Conservation (phyloP, 805 yeast genomes). For the Candida krabiensis region DNA sequence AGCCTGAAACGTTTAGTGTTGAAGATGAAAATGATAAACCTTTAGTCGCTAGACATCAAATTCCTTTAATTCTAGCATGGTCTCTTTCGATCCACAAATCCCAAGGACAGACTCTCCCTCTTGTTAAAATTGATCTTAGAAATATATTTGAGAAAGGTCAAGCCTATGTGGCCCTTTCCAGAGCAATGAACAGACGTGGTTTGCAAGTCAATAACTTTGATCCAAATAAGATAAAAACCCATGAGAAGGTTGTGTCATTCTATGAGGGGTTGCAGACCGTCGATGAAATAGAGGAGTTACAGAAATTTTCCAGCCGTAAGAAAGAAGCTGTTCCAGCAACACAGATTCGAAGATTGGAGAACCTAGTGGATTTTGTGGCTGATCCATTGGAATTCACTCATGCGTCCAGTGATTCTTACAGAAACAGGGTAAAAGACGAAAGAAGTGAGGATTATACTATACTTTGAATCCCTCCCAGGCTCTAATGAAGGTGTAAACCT, state of each 20-base stretch:
- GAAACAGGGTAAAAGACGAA: slow-evolving; percentile 2
- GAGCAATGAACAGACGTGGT: slow-evolving; percentile 79
- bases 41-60: slow-evolving; percentile 70
- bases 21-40: slow-evolving; percentile 72
- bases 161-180: slow-evolving; percentile 90
- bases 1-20: slow-evolving; percentile 78
- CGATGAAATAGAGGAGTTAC: slow-evolving; percentile 26
- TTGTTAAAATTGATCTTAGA: slow-evolving; percentile 73
- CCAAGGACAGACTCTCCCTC: slow-evolving; percentile 86
- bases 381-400: slow-evolving; percentile 16
- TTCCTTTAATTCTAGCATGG: slow-evolving; percentile 95
- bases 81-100: slow-evolving; percentile 94
- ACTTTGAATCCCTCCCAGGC: no score
- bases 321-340: slow-evolving; percentile 4
- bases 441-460: not conserved
- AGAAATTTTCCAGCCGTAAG: not conserved
- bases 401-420: no score
- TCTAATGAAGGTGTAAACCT: no score
- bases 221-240: slow-evolving; percentile 62
- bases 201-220: slow-evolving; percentile 78
- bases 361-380: slow-evolving; percentile 11
- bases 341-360: slow-evolving; percentile 12
- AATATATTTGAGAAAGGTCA: slow-evolving; percentile 88
- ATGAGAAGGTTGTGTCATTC: slow-evolving; percentile 68
- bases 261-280: slow-evolving; percentile 50